Evolutionary conservation across 306 rosid genomes (phyloP).

Genomic region (Glycine soja): DNA sequence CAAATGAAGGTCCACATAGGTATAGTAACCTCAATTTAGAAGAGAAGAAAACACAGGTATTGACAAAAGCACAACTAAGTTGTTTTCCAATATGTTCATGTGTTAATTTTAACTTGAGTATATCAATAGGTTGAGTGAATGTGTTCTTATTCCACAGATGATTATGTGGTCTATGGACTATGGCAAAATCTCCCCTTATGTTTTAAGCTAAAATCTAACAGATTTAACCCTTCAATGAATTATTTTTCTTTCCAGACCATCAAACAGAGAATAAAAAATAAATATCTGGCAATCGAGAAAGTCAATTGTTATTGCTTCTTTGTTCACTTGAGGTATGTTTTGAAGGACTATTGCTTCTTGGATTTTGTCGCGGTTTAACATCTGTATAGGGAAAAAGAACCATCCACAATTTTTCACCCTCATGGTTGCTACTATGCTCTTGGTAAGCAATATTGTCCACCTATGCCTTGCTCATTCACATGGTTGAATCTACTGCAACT

Average conservation of each 20-base stretch:
- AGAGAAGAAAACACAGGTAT: slow-evolving; percentile 93
- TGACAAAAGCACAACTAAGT: slow-evolving; percentile 26
- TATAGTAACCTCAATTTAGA: slow-evolving; percentile 59
- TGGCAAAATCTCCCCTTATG: slow-evolving; percentile 94
- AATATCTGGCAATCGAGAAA: too few species aligned
- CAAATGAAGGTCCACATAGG: slow-evolving; percentile 89
- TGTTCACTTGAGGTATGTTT: slow-evolving; percentile 23
- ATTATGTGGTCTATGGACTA: slow-evolving; percentile 70
- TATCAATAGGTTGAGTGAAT: slow-evolving; percentile 36
- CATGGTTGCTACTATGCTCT: slow-evolving; percentile 80
- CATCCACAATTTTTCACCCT: slow-evolving; percentile 81
- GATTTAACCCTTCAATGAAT: too few species aligned
- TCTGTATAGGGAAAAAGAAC: slow-evolving; percentile 82
- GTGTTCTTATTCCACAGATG: slow-evolving; percentile 58
- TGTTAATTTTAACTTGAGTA: slow-evolving; percentile 26
- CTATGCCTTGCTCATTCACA: slow-evolving; percentile 31
- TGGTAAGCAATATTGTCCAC: slow-evolving; percentile 72
- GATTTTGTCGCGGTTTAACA: slow-evolving; percentile 85
- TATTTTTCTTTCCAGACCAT: too few species aligned
- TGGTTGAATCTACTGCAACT: slow-evolving; percentile 32
- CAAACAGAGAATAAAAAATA: too few species aligned
- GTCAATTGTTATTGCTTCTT: background rate
- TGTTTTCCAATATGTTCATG: slow-evolving; percentile 37
- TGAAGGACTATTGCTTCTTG: slow-evolving; percentile 35
- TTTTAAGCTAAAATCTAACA: background rate